Percentiles rank a stretch among this genome's conserved stretches.
Conservation (phyloP, 768 basidiomycete genomes). For the Tulasnella sp. region DNA sequence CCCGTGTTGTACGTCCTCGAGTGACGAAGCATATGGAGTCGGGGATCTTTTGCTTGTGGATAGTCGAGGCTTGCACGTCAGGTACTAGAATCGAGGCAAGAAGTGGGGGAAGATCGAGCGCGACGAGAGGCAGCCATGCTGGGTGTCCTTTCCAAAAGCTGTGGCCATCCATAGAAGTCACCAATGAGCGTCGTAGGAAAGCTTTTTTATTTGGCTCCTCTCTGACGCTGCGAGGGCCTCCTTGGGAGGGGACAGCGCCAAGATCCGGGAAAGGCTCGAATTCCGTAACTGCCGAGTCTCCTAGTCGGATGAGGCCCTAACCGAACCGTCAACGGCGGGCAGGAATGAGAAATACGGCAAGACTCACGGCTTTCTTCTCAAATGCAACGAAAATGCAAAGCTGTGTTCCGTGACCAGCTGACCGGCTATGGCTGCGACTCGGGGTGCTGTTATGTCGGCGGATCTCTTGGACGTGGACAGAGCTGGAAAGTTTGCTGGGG, state of each 20-base stretch:
- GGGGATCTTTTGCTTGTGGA: conserved; percentile 53
- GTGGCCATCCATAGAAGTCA: conserved; percentile 1
- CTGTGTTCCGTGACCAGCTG: conserved; percentile 47
- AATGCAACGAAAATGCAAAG: conserved; percentile 73
- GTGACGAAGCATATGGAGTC: conserved; percentile 40
- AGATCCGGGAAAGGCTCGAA: conserved; percentile 45
- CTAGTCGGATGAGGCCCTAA: conserved; percentile 58
- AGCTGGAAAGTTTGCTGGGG: conserved; percentile 35
- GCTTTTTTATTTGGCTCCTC: too few relatives aligned
- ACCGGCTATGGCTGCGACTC: conserved; percentile 21
- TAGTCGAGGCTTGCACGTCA: conserved; percentile 15
- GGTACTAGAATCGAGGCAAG: conserved; percentile 24
- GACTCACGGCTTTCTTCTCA: conserved; percentile 59
- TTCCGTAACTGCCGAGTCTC: conserved; percentile 72
- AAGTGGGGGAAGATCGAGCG: conserved; percentile 36
- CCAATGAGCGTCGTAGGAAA: conserved; percentile 28
- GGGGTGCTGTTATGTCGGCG: not conserved
- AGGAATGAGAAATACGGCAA: too few relatives aligned
- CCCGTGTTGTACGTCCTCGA: conserved; percentile 2
- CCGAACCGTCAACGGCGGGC: not conserved
- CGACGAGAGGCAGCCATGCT: conserved; percentile 41
- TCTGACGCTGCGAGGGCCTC: too few relatives aligned
- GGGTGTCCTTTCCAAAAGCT: conserved; percentile 30
- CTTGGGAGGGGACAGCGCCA: conserved; percentile 17
- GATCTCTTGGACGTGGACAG: too few relatives aligned